Conservation (phyloP, 2,329 filamentous ascomycete genomes). For the Beauveria medogensis region DNA sequence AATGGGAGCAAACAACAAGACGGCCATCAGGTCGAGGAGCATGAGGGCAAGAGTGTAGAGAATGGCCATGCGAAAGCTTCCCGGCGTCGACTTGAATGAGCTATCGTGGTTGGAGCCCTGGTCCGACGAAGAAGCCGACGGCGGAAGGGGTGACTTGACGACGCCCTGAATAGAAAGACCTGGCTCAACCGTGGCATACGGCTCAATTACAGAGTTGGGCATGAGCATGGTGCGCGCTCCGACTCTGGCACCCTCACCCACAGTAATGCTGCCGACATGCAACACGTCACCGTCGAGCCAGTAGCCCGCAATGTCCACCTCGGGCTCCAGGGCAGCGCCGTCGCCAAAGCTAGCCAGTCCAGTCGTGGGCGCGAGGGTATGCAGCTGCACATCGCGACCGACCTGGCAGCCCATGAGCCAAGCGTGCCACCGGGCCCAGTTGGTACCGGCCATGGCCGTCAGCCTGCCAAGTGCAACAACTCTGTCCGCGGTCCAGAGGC, state of each 20-base stretch:
- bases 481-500: constrained; percentile 15
- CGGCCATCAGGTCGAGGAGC: constrained; percentile 12
- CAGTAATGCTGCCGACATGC: constrained; percentile 14
- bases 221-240: constrained; percentile 15
- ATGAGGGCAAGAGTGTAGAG: constrained; percentile 13
- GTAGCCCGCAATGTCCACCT: constrained; percentile 16
- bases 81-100: background rate
- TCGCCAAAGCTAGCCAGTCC: constrained; percentile 16
- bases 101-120: background rate
- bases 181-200: constrained; percentile 13
- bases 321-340: constrained; percentile 15
- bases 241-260: constrained; percentile 15
- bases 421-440: constrained; percentile 14
- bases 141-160: constrained; percentile 4
- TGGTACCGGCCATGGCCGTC: constrained; percentile 13
- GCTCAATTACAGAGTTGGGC: constrained; percentile 14
- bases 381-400: constrained; percentile 15
- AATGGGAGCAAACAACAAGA: constrained; percentile 11
- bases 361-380: constrained; percentile 13
- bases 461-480: constrained; percentile 11
- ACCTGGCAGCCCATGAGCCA: constrained; percentile 16
- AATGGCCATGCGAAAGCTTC: constrained; percentile 6
- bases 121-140: constrained; percentile 1
- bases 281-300: constrained; percentile 18
- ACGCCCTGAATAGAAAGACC: constrained; percentile 14